Evolutionary conservation across 768 basidiomycete species (phyloP), one percentile per base, ranked within the genome.

Genomic region (Suillus tomentosus): DNA sequence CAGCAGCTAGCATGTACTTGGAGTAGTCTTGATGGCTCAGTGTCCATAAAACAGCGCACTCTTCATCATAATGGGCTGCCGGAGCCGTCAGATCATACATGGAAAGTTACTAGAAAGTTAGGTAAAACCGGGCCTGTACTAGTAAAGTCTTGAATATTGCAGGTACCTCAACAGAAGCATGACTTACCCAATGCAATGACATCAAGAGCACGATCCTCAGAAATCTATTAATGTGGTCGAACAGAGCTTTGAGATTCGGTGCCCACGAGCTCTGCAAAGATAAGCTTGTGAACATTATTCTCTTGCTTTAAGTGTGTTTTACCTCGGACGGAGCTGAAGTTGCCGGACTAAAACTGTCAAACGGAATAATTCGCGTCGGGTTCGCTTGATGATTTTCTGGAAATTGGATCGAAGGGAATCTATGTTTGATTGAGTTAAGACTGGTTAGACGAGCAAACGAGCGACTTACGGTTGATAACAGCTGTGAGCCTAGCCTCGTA

Each of bases 71-170:
- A 64, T 85, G 86, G 7, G 85, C 72, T 19, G 83, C 80, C 0
- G 95, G 95, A 14, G 92, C 90, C 1, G 86, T 78, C 42, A 99
- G 82, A 75, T 99, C 97, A 70, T 95, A 93, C 40, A 91, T 90
- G 1, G 94, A 91, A 60, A 99, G 77, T 74, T 98, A 95, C 97
- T 97, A 99, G 79, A 98, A 99, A 3, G 96, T 95, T 55, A 93
- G 78, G 71, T 95, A 78, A 99, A 99, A 3, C 88, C 91, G 34
- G 95, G 89, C 3, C 96, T 97, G 31, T 31, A 31, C 31, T 31
- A 31, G 68, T 34, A 53, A 62, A 14, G 27, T n/a, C 19, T 51
- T 43, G 47, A 64, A 60, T 61, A 67, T 58, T 24, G 69, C 22
- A 62, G 62, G 60, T 43, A 62, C 59, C 27, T 17, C 60, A 60